phyloP scores from a whole-genome alignment of 116 monocot species.

The Zostera marina region DNA sequence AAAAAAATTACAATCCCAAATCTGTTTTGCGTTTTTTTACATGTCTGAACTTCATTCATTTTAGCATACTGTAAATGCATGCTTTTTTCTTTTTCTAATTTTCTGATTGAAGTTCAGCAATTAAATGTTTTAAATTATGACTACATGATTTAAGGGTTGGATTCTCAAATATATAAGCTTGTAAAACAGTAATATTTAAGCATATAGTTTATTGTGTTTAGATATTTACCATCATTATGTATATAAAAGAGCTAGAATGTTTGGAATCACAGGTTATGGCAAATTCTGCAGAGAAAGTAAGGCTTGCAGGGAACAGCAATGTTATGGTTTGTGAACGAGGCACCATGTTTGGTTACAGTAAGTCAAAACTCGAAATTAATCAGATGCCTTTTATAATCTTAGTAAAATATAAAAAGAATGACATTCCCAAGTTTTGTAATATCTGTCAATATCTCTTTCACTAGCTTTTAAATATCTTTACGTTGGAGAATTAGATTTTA shows the following conservation, averaged over 20 bases:
- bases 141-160: not conserved
- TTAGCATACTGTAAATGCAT: not conserved
- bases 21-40: not conserved
- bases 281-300: slow-evolving; percentile 87
- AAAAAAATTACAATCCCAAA: not conserved
- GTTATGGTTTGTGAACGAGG: slow-evolving; percentile 98
- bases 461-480: not conserved
- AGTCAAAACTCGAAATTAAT: slow-evolving; percentile 14
- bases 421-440: not conserved
- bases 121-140: not conserved
- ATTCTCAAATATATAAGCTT: not conserved
- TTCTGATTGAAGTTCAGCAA: not conserved
- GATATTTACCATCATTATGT: not conserved
- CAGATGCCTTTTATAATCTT: too few relatives aligned
- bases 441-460: not conserved
- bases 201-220: not conserved
- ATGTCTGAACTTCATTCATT: not conserved
- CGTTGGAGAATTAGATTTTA: too few relatives aligned
- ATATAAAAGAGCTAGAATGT: not conserved
- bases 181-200: not conserved
- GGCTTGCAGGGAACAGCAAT: slow-evolving; percentile 82
- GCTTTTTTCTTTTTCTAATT: not conserved
- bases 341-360: slow-evolving; percentile 97
- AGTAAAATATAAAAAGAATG: too few relatives aligned
- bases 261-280: slow-evolving; percentile 56